These are phyloP conservation scores for Phytophthora pisi DNA, from an alignment of 352 stramenopile genomes.

Conservation along the genomic window DNA sequence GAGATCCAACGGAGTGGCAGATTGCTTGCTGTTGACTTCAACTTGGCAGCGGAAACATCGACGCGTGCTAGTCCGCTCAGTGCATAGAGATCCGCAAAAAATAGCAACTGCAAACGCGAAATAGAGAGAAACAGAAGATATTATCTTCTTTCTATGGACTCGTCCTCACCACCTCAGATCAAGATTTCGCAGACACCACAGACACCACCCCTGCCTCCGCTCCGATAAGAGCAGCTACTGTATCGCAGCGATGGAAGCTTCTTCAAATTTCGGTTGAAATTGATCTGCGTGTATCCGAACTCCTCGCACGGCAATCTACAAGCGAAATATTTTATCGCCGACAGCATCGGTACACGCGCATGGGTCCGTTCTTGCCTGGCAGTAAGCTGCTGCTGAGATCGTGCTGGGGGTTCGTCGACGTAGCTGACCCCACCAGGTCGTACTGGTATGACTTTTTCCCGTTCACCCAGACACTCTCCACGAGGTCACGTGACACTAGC, in stretches of 20 bases:
- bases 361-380: conserved; percentile 74
- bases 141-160: too few relatives aligned
- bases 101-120: too few relatives aligned
- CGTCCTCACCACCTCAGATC: too few relatives aligned
- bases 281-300: background rate
- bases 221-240: too few relatives aligned
- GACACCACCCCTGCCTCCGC: too few relatives aligned
- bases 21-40: background rate
- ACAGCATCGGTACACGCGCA: conserved; percentile 71
- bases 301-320: background rate
- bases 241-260: too few relatives aligned
- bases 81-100: too few relatives aligned
- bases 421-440: conserved; percentile 22
- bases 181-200: too few relatives aligned
- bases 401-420: background rate
- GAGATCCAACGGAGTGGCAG: background rate
- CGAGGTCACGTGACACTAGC: conserved; percentile 55
- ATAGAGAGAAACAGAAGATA: too few relatives aligned
- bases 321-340: conserved; percentile 19
- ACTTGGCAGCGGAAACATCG: background rate
- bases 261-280: background rate
- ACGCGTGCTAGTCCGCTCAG: too few relatives aligned
- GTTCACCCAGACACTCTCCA: conserved; percentile 68
- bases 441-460: conserved; percentile 62
- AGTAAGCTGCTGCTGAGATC: conserved; percentile 69